Conservation (phyloP, 768 basidiomycete genomes). For the Russula sp. region DNA sequence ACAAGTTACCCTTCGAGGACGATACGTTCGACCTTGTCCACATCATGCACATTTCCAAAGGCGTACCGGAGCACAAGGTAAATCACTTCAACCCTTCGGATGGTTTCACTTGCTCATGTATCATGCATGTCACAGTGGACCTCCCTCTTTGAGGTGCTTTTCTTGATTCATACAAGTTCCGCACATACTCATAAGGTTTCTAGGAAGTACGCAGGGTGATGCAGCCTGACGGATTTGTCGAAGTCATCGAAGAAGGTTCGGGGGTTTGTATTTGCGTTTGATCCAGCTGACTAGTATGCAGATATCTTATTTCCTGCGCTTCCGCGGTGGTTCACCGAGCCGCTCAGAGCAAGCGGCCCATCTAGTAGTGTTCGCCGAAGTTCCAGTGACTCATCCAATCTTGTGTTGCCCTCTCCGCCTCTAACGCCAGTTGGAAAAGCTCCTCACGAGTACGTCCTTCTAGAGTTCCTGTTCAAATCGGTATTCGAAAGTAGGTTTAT, state of each 20-base stretch:
- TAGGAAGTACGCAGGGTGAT: conserved; percentile 72
- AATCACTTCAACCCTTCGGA: conserved; percentile 17
- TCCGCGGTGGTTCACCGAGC: conserved; percentile 72
- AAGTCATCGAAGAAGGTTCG: conserved; percentile 69
- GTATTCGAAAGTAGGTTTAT: conserved; percentile 26
- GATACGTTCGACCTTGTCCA: conserved; percentile 82
- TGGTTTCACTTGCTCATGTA: conserved; percentile 46
- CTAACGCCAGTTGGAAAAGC: conserved; percentile 10
- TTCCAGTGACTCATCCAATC: conserved; percentile 1
- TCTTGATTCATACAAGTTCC: conserved; percentile 2
- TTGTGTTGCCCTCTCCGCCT: conserved; percentile 9
- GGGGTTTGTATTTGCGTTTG: not conserved
- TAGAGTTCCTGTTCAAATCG: conserved; percentile 25
- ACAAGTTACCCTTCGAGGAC: conserved; percentile 72
- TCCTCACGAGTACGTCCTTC: conserved; percentile 20
- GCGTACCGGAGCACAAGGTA: conserved; percentile 50
- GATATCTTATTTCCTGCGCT: conserved; percentile 73
- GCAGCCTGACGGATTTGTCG: conserved; percentile 62
- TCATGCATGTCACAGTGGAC: conserved; percentile 12
- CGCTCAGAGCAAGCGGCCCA: conserved; percentile 41
- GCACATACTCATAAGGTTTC: conserved; percentile 26
- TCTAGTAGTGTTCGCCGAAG: not conserved
- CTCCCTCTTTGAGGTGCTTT: conserved; percentile 11
- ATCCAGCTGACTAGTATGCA: conserved; percentile 27
- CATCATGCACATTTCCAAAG: conserved; percentile 56